Percentiles rank a stretch among this genome's conserved stretches.
Conservation (phyloP, 306 rosid species). For the Castanea sativa region DNA sequence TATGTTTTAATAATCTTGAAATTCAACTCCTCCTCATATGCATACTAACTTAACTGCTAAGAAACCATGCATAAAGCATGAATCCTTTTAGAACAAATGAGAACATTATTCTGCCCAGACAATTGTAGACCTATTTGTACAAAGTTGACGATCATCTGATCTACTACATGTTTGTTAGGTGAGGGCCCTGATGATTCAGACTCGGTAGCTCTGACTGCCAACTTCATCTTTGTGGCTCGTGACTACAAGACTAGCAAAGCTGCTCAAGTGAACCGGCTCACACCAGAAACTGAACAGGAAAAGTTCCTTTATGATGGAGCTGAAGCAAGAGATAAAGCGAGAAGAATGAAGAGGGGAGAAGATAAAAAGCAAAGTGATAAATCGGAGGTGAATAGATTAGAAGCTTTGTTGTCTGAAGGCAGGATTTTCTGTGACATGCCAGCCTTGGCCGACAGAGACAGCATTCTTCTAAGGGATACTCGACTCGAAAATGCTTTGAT, state of each 20-base stretch:
- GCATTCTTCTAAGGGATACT: slow-evolving; percentile 86
- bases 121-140: not conserved
- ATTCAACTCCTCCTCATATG: not conserved
- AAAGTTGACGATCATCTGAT: not conserved
- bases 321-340: slow-evolving; percentile 64
- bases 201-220: slow-evolving; percentile 67
- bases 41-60: not conserved
- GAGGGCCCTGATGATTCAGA: slow-evolving; percentile 47
- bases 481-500: slow-evolving; percentile 75
- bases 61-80: not conserved
- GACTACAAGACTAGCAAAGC: slow-evolving; percentile 88
- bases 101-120: not conserved
- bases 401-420: slow-evolving; percentile 64
- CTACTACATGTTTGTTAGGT: slow-evolving; percentile 6
- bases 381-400: slow-evolving; percentile 39
- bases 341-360: slow-evolving; percentile 59
- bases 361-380: slow-evolving; percentile 49
- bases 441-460: slow-evolving; percentile 88
- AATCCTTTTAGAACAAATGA: not conserved
- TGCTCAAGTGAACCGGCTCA: slow-evolving; percentile 78
- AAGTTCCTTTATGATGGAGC: slow-evolving; percentile 68
- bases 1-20: not conserved
- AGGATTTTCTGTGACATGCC: slow-evolving; percentile 88
- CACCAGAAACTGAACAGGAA: slow-evolving; percentile 73
- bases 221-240: slow-evolving; percentile 95